These are phyloP conservation scores for Cocos nucifera DNA, from an alignment of 176 grass and related monocot genomes.

Conservation along the genomic window DNA sequence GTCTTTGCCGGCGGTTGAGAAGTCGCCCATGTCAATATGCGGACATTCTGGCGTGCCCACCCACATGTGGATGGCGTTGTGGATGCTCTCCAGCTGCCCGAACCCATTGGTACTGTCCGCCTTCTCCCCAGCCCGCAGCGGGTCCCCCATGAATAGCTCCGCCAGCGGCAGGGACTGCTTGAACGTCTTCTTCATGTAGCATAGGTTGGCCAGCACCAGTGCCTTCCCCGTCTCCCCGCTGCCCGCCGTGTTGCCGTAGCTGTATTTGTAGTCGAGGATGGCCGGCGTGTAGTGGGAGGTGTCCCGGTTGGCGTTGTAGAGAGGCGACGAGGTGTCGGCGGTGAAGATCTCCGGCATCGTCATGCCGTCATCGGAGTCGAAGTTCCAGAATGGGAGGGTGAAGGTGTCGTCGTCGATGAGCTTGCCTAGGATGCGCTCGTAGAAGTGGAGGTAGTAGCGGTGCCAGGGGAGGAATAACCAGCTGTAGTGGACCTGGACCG, in stretches of 20 bases:
- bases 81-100: slow-evolving; percentile 10
- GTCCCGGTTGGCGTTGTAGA: slow-evolving; percentile 5
- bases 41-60: background rate
- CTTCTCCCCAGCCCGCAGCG: background rate
- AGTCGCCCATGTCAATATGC: slow-evolving; percentile 6
- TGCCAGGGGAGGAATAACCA: slow-evolving; percentile 14
- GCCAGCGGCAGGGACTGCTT: slow-evolving; percentile 1
- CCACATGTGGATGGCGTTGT: slow-evolving; percentile 12
- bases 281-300: background rate
- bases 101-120: background rate
- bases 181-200: slow-evolving; percentile 7
- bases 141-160: slow-evolving; percentile 13
- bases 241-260: background rate
- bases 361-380: no score
- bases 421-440: slow-evolving; percentile 14
- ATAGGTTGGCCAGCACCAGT: slow-evolving; percentile 6
- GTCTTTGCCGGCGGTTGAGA: slow-evolving; percentile 7
- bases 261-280: slow-evolving; percentile 18
- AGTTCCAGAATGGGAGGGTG: slow-evolving; percentile 1
- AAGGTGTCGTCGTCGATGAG: slow-evolving; percentile 16
- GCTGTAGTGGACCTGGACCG: slow-evolving; percentile 2
- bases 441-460: slow-evolving; percentile 18
- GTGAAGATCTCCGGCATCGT: no score
- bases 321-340: no score
- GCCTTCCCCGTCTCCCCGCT: background rate